These are phyloP conservation scores for Capsicum rhomboideum DNA, from an alignment of 257 asterid species.

Conservation along the genomic window DNA sequence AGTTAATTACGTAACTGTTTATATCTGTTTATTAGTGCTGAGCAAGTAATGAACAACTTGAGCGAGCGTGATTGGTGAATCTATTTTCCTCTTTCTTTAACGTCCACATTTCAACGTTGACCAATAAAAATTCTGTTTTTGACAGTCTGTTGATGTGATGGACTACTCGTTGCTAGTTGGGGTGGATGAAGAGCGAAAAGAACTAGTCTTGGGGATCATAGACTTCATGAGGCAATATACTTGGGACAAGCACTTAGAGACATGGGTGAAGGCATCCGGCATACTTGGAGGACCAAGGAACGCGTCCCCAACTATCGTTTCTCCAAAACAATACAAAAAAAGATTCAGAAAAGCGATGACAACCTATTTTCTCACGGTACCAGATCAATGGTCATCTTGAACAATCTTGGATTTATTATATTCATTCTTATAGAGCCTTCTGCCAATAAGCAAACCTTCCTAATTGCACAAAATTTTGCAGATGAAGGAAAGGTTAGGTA, in stretches of 20 bases:
- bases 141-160: conserved; percentile 90
- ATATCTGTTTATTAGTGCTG: neutral
- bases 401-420: neutral
- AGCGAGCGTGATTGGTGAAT: neutral
- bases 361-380: conserved; percentile 75
- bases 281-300: conserved; percentile 87
- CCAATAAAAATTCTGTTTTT: neutral
- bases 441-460: conserved; percentile 1
- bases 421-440: conserved; percentile 4
- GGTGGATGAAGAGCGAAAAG: conserved; percentile 78
- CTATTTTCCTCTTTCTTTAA: neutral
- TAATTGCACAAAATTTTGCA: conserved; percentile 7
- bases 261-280: conserved; percentile 92
- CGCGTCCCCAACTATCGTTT: conserved; percentile 84
- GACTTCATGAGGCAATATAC: conserved; percentile 97
- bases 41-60: neutral
- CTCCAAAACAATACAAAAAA: conserved; percentile 92
- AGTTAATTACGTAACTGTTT: neutral
- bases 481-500: neutral
- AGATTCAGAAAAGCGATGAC: conserved; percentile 98
- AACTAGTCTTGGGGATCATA: conserved; percentile 81
- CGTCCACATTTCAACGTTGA: neutral
- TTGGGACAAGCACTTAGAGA: conserved; percentile 99
- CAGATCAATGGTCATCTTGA: conserved; percentile 80
- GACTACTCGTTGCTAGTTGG: conserved; percentile 94